Evolutionary conservation across 106 monocot species (phyloP).

Genomic region (Phalaenopsis aphrodite): DNA sequence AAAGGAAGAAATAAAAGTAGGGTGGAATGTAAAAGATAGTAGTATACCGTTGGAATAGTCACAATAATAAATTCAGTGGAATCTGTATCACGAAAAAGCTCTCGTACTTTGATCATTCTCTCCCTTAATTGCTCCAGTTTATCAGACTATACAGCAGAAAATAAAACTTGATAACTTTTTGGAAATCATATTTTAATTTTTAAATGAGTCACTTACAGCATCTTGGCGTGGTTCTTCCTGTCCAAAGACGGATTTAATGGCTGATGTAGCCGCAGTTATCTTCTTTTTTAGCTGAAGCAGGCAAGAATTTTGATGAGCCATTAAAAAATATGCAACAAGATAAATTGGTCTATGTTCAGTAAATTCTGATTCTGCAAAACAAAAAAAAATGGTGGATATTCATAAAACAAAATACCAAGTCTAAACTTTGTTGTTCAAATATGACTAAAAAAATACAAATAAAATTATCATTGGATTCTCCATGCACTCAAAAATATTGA

Average conservation of each 20-base stretch:
- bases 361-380: neutral
- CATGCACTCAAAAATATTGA: neutral
- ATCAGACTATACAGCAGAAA: constrained; percentile 53
- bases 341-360: neutral
- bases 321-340: neutral
- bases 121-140: constrained; percentile 90
- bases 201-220: constrained; percentile 45
- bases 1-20: neutral
- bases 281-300: constrained; percentile 69
- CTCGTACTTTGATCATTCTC: constrained; percentile 92
- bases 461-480: neutral
- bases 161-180: neutral
- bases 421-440: neutral
- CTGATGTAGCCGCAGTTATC: constrained; percentile 86
- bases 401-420: neutral
- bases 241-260: constrained; percentile 97
- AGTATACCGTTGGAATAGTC: constrained; percentile 87
- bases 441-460: neutral
- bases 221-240: constrained; percentile 45
- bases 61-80: constrained; percentile 95
- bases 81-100: constrained; percentile 86
- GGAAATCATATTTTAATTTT: neutral
- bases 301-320: neutral
- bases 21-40: neutral
- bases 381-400: neutral